phyloP scores from a whole-genome alignment of 495 filamentous ascomycete genomes.

The Elaphomyces granulatus region DNA sequence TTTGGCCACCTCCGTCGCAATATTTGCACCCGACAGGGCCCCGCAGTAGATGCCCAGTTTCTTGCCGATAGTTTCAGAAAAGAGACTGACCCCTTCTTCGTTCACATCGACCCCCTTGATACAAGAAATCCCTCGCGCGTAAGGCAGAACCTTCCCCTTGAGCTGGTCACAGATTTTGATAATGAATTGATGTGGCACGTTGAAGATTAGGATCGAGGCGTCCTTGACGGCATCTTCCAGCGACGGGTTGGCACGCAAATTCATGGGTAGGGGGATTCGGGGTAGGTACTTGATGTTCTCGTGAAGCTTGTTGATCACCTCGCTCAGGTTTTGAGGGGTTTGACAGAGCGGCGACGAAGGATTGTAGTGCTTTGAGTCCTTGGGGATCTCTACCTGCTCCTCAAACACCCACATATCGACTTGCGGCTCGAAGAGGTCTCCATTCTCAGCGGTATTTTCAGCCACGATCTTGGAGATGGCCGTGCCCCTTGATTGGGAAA shows the following conservation, averaged over 20 bases:
- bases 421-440: constrained; percentile 66
- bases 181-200: constrained; percentile 97
- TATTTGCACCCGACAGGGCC: constrained; percentile 91
- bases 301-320: constrained; percentile 79
- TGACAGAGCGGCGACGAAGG: constrained; percentile 37
- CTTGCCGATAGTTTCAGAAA: constrained; percentile 88
- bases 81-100: constrained; percentile 64
- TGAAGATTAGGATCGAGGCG: constrained; percentile 85
- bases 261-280: constrained; percentile 64
- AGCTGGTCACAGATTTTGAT: constrained; percentile 70
- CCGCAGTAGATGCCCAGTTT: constrained; percentile 92
- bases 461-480: constrained; percentile 95
- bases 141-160: constrained; percentile 77
- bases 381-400: constrained; percentile 64
- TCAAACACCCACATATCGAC: constrained; percentile 98
- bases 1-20: constrained; percentile 83
- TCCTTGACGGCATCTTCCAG: constrained; percentile 66
- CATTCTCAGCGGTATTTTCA: constrained; percentile 69
- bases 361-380: constrained; percentile 46
- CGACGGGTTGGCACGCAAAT: constrained; percentile 82
- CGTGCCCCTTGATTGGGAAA: constrained; percentile 51
- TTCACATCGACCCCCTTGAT: constrained; percentile 96
- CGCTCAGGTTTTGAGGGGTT: constrained; percentile 68
- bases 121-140: constrained; percentile 86
- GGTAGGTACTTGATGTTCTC: constrained; percentile 98